These are phyloP conservation scores for Chondrostereum purpureum DNA, from an alignment of 1,284 basidiomycete genomes.

Conservation along the genomic window DNA sequence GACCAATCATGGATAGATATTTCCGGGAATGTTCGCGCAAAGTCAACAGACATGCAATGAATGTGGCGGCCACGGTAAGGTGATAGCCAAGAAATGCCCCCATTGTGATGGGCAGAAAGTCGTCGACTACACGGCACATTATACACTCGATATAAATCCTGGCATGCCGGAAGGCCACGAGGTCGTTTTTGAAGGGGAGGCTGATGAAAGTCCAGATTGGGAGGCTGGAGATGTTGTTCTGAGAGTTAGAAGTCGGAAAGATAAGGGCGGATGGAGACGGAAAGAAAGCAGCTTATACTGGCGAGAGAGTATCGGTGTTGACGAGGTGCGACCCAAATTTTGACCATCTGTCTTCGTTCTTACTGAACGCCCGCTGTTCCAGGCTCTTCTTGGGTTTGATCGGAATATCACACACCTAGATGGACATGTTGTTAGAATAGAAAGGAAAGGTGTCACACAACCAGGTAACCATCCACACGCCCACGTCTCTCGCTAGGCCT, in stretches of 20 bases:
- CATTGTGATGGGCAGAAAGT: conserved; percentile 82
- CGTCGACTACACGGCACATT: conserved; percentile 75
- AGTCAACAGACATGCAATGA: conserved; percentile 73
- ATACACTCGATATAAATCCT: conserved; percentile 67
- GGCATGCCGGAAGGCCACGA: conserved; percentile 92
- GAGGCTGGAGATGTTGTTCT: conserved; percentile 88
- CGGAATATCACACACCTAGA: conserved; percentile 87
- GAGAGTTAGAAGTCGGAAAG: conserved; percentile 69
- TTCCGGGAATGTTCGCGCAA: conserved; percentile 91
- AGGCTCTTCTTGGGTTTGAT: conserved; percentile 80
- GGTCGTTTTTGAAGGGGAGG: conserved; percentile 87
- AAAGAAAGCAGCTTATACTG: conserved; percentile 88
- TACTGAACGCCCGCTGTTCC: conserved; percentile 9
- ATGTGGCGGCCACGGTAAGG: conserved; percentile 77
- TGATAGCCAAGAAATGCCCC: conserved; percentile 72
- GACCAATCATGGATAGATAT: conserved; percentile 57
- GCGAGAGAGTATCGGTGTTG: conserved; percentile 82
- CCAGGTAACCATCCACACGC: conserved; percentile 48
- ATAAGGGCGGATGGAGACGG: conserved; percentile 75
- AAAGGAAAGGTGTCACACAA: conserved; percentile 78
- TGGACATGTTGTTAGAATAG: conserved; percentile 72
- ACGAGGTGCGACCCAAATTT: conserved; percentile 58
- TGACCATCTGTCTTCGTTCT: background rate
- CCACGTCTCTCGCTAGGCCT: conserved; percentile 1
- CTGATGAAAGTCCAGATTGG: conserved; percentile 90